phyloP scores from a whole-genome alignment of 2,329 filamentous ascomycete species.

The Arthroderma sp. region DNA sequence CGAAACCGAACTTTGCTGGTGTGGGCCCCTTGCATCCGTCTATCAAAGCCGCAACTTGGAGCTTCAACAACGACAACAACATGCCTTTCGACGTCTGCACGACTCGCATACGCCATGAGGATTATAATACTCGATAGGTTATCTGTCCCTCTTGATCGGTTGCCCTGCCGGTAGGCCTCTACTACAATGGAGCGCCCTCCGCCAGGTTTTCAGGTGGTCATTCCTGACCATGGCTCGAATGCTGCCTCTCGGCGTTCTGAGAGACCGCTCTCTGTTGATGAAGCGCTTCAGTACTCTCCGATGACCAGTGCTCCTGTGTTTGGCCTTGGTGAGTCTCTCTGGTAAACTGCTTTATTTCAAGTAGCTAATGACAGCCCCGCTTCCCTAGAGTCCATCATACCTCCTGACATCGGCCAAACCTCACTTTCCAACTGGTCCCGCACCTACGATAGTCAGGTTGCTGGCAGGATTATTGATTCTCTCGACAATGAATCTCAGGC shows the following conservation, averaged over 20 bases:
- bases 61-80: too few relatives aligned
- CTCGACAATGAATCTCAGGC: constrained; percentile 58
- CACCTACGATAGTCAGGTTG: constrained; percentile 37
- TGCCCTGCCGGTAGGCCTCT: constrained; percentile 6
- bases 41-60: too few relatives aligned
- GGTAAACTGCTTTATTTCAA: constrained; percentile 1
- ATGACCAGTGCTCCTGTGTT: constrained; percentile 38
- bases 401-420: constrained; percentile 29
- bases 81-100: too few relatives aligned
- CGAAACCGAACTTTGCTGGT: too few relatives aligned
- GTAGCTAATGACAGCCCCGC: not conserved
- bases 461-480: constrained; percentile 45
- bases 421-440: constrained; percentile 24
- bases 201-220: constrained; percentile 30
- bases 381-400: constrained; percentile 27
- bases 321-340: constrained; percentile 26
- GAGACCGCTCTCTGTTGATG: constrained; percentile 31
- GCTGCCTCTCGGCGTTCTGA: constrained; percentile 18
- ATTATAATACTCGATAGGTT: too few relatives aligned
- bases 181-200: constrained; percentile 28
- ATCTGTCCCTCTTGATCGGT: not conserved
- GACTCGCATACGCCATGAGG: too few relatives aligned
- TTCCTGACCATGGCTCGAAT: constrained; percentile 22
- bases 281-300: constrained; percentile 37
- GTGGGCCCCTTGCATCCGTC: too few relatives aligned